Base-by-base conservation (phyloP, 2,329 filamentous ascomycete genomes). In the Diplodia scrobiculata region DNA sequence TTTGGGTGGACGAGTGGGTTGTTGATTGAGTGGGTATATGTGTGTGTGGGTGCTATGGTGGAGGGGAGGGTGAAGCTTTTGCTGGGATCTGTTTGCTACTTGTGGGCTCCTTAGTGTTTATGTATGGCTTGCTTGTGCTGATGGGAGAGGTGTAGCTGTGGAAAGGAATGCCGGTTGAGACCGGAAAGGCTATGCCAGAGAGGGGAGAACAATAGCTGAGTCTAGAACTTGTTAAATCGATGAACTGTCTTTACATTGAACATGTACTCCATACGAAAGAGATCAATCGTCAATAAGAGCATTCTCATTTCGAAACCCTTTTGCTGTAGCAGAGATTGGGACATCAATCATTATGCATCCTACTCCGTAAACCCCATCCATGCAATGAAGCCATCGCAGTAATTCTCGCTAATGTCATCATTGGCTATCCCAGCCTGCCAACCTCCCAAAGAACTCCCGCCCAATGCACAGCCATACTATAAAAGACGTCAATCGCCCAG, bases 1-100 rank as follows among this genome's bases (percentile, higher is more conserved):
- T 78, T 67, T 78, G 74, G 54, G 54, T 29, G 7, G 73, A 74
- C 2, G 76, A 78, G 67, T 77, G 71, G 69, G 72, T 59, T 38
- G 63, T 53, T 13, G 53, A 59, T 29, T 66, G 45, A 63, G 41
- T 11, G 29, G 3, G 29, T 25, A 6, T 10, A 2, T 11, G 32
- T 2, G 2, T 25, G 25, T 17, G 21, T 25, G 21, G 21, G 21
- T 25, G 11, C 13, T 3, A 32, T 27, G 25, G 25, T 25, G 25
- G 25, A 25, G 27, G 50, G 9, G 17, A n/a, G 7, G 5, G 2
- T 32, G 19, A 50, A 4, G 1, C 4, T 5, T 5, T 51, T 14
- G 48, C 48, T 51, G 11, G 11, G 17, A 45, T n/a, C 17, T 45
- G 7, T 45, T 45, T n/a, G n/a, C 41, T 19, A 10, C 6, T n/a